Base-by-base conservation (phyloP, 2,329 filamentous ascomycete species). In the Teratosphaeria pseudoeucalypti region DNA sequence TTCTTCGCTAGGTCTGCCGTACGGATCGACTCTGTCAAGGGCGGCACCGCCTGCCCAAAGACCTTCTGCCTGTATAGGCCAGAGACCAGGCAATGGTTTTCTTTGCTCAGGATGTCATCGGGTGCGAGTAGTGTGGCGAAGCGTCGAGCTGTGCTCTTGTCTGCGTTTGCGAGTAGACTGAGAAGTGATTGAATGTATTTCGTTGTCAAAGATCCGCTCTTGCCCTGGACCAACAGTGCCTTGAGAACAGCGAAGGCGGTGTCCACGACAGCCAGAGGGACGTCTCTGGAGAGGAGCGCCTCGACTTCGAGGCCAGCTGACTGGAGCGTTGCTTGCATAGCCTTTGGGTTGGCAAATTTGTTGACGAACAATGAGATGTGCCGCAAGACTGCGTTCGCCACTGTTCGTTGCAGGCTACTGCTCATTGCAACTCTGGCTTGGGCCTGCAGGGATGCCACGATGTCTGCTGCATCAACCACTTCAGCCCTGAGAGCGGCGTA, bases 31-130 rank as follows among this genome's bases (percentile, higher is more conserved):
- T 76, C 71, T 4, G 81, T 79, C 56, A 87, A 19, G 81, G 34
- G 78, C 0, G 85, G 84, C 2, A 83, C 76, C 4, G 84, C 75
- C 16, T 83, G 80, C 34, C 78, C 79, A 72, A 88, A 87, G 49
- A 82, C 78, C 62, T 82, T 83, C 66, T 88, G 85, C 67, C 84
- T 85, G 64, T 82, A 80, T 2, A 88, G 75, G 3, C 84, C 76
- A 3, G 84, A 81, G 43, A 87, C 80, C 19, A 79, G 78, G 61
- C 84, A 85, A 62, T 83, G 80, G 65, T 87, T 87, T 43, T 78
- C 73, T 61, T 82, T 79, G 12, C 78, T 83, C 39, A 88, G 73
- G 26, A 87, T 74, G 62, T 85, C 82, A 64, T 86, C 83, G 2
- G 82, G 78, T 29, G 81, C 76, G 5, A 87, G 77, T 2, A 88